phyloP scores from a whole-genome alignment of 495 filamentous ascomycete species.

The Talaromyces trachyspermus region DNA sequence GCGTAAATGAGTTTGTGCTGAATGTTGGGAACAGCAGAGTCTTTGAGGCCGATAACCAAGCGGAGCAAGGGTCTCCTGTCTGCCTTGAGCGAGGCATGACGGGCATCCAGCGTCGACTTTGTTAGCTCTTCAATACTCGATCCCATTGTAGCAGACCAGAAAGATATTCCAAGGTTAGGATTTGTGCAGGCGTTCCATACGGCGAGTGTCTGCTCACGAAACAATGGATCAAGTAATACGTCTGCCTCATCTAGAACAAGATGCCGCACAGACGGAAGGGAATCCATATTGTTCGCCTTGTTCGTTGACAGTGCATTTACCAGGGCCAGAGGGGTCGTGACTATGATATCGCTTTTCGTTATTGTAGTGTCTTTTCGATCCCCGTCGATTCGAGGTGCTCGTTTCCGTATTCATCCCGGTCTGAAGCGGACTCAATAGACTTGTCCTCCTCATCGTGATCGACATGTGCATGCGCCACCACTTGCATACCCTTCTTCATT shows the following conservation, averaged over 20 bases:
- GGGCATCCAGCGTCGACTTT: slow-evolving; percentile 50
- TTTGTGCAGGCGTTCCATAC: slow-evolving; percentile 76
- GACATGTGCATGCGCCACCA: slow-evolving; percentile 42
- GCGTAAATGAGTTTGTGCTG: slow-evolving; percentile 83
- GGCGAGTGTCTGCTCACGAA: slow-evolving; percentile 79
- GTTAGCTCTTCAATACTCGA: slow-evolving; percentile 81
- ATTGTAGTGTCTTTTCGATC: slow-evolving; percentile 31
- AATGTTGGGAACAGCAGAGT: slow-evolving; percentile 88
- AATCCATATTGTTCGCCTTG: slow-evolving; percentile 31
- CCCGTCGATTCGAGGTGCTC: slow-evolving; percentile 29
- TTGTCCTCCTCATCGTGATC: slow-evolving; percentile 19
- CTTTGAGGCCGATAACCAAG: slow-evolving; percentile 88
- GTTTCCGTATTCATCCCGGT: slow-evolving; percentile 25
- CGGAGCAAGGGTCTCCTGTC: slow-evolving; percentile 52
- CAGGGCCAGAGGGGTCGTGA: slow-evolving; percentile 78
- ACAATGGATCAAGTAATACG: slow-evolving; percentile 83
- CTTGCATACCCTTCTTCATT: slow-evolving; percentile 76
- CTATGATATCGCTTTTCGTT: slow-evolving; percentile 74
- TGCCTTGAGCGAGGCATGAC: slow-evolving; percentile 20
- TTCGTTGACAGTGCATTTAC: slow-evolving; percentile 61
- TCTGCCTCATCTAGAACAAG: slow-evolving; percentile 92
- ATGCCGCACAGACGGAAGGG: slow-evolving; percentile 56
- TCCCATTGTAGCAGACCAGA: slow-evolving; percentile 97
- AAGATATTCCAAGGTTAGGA: slow-evolving; percentile 57
- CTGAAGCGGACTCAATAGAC: slow-evolving; percentile 29